Evolutionary conservation across 2,329 filamentous ascomycete species (phyloP).

Genomic region (Ophiostoma tasmaniense): DNA sequence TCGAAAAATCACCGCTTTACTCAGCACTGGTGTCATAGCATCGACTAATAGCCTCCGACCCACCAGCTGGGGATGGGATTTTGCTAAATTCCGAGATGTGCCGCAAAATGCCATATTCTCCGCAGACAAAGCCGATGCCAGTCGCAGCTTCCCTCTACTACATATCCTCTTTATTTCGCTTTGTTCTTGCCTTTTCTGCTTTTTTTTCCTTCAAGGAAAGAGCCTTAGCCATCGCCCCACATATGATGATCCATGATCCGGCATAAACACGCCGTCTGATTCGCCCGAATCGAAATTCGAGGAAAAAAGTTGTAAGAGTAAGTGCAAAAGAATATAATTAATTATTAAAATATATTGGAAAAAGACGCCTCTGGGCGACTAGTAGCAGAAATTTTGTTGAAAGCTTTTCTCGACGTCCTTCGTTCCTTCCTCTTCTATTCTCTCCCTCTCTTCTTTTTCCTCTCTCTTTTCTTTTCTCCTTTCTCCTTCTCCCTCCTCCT

Average conservation of each 20-base stretch:
- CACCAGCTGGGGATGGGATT: background rate
- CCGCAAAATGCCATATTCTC: constrained; percentile 1
- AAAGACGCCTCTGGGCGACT: constrained; percentile 8
- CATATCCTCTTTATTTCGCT: background rate
- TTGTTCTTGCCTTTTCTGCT: background rate
- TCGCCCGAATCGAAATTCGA: background rate
- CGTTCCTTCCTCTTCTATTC: background rate
- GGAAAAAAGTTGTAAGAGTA: constrained; percentile 13
- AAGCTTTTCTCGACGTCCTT: constrained; percentile 7
- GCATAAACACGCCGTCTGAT: constrained; percentile 11
- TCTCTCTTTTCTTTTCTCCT: background rate
- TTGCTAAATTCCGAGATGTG: background rate
- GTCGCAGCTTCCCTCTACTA: background rate
- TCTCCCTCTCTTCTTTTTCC: background rate
- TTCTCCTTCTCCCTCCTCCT: constrained; percentile 1
- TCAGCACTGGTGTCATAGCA: background rate
- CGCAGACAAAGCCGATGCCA: background rate
- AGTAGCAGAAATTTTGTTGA: constrained; percentile 14
- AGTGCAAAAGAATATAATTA: constrained; percentile 1
- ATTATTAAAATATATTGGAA: background rate
- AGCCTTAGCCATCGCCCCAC: background rate
- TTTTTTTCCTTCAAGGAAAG: background rate
- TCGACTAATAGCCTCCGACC: background rate
- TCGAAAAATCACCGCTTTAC: background rate
- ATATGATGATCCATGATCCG: background rate